Conservation (phyloP, 225 moss, liverwort and hornwort species). For the Bryum argenteum region DNA sequence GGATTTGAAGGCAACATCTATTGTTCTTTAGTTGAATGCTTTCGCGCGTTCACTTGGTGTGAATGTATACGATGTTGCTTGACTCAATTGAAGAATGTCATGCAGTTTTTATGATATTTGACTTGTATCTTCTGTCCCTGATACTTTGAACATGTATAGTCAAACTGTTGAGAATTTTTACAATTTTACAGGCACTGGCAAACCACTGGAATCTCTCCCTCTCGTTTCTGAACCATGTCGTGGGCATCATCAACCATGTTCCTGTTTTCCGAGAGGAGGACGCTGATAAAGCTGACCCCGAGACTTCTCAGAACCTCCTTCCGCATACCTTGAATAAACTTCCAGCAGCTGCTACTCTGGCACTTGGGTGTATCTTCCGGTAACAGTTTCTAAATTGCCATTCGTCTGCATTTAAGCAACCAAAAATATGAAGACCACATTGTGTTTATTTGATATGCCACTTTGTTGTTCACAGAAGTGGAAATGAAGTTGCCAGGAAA, state of each 20-base stretch:
- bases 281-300: constrained; percentile 63
- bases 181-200: constrained; percentile 75
- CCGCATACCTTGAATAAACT: constrained; percentile 66
- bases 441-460: constrained; percentile 26
- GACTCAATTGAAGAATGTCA: background rate
- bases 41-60: background rate
- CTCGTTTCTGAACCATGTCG: constrained; percentile 83
- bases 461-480: constrained; percentile 48
- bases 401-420: constrained; percentile 5
- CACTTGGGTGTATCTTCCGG: constrained; percentile 93
- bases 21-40: constrained; percentile 4
- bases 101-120: constrained; percentile 11
- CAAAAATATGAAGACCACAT: constrained; percentile 6
- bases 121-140: constrained; percentile 2
- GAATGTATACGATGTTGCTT: constrained; percentile 15
- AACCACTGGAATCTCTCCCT: constrained; percentile 75
- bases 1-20: constrained; percentile 16
- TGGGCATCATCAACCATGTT: constrained; percentile 77
- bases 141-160: constrained; percentile 25
- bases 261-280: constrained; percentile 79
- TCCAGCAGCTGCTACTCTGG: constrained; percentile 85
- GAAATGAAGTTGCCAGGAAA: constrained; percentile 61
- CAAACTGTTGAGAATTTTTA: constrained; percentile 5
- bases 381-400: constrained; percentile 33
- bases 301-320: constrained; percentile 50